Conservation (phyloP, 345 rosid species). For the Camelina laxa region DNA sequence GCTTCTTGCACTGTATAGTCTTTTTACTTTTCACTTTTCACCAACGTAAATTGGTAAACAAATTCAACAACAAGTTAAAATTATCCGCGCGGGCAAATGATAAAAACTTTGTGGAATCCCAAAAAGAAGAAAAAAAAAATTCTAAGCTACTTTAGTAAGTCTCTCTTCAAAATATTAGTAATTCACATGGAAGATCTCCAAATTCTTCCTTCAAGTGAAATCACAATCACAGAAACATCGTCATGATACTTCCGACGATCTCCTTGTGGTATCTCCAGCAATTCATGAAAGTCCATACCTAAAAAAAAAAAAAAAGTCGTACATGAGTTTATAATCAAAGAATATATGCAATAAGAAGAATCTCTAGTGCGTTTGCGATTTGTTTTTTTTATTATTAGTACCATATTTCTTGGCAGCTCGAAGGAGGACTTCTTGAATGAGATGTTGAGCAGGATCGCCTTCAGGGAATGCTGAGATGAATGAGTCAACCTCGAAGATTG, state of each 20-base stretch:
- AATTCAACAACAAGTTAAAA: not conserved
- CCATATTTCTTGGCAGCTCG: conserved; percentile 95
- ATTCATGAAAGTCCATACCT: conserved; percentile 89
- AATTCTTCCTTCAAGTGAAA: conserved; percentile 91
- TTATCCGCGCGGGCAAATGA: conserved; percentile 7
- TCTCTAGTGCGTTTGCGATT: not conserved
- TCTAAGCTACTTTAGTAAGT: not conserved
- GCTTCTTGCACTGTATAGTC: not conserved
- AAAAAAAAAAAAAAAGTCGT: conserved; percentile 12
- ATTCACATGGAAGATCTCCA: conserved; percentile 84
- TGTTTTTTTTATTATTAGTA: conserved; percentile 24
- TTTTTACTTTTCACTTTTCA: not conserved
- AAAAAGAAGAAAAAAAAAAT: not conserved
- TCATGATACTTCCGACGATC: conserved; percentile 90
- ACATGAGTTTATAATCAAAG: not conserved
- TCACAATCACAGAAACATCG: conserved; percentile 81
- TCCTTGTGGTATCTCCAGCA: conserved; percentile 92
- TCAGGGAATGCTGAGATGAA: conserved; percentile 82
- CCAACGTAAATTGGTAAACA: not conserved
- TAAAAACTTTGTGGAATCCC: not conserved
- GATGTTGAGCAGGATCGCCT: conserved; percentile 97
- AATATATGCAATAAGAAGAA: not conserved
- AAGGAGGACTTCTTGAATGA: conserved; percentile 75
- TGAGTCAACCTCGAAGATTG: conserved; percentile 66
- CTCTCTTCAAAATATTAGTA: not conserved